Percentiles rank a stretch among this genome's conserved stretches.
Evolutionary conservation across 1,284 basidiomycete genomes (phyloP).

Genomic region (Ceratobasidium sp.): DNA sequence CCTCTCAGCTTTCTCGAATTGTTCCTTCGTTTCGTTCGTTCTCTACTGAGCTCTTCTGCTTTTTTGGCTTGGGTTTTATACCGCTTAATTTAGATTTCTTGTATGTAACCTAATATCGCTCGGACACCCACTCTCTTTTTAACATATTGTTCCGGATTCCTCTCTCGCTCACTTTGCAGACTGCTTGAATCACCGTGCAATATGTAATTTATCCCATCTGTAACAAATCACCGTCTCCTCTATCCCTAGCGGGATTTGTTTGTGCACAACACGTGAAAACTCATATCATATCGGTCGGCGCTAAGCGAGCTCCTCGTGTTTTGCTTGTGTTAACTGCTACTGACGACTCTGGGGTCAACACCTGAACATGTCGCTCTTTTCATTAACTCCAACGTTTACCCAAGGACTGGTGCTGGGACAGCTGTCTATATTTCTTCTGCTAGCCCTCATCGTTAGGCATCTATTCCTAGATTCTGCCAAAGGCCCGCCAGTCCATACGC

Average conservation of each 20-base stretch:
- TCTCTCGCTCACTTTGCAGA: background rate
- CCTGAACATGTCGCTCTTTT: slow-evolving; percentile 63
- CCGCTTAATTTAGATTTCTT: background rate
- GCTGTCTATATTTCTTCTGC: slow-evolving; percentile 75
- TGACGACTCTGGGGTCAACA: background rate
- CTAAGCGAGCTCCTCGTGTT: background rate
- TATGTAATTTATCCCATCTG: slow-evolving; percentile 36
- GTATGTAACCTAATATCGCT: background rate
- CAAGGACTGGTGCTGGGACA: slow-evolving; percentile 84
- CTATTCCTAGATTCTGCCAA: slow-evolving; percentile 74
- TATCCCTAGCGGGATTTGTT: slow-evolving; percentile 35
- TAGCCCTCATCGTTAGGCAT: slow-evolving; percentile 78
- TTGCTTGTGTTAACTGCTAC: slow-evolving; percentile 5
- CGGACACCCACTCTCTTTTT: slow-evolving; percentile 28
- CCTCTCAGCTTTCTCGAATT: background rate
- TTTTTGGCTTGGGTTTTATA: background rate
- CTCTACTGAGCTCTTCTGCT: background rate
- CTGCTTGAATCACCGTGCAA: background rate
- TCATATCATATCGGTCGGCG: background rate
- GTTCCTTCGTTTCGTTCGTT: background rate
- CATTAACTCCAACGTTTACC: slow-evolving; percentile 82
- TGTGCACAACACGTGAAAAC: background rate
- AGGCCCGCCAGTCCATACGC: slow-evolving; percentile 59
- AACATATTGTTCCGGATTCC: background rate
- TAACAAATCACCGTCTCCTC: slow-evolving; percentile 17